Base-by-base conservation (phyloP, 208 protist genomes). In the Novymonas esmeraldas region DNA sequence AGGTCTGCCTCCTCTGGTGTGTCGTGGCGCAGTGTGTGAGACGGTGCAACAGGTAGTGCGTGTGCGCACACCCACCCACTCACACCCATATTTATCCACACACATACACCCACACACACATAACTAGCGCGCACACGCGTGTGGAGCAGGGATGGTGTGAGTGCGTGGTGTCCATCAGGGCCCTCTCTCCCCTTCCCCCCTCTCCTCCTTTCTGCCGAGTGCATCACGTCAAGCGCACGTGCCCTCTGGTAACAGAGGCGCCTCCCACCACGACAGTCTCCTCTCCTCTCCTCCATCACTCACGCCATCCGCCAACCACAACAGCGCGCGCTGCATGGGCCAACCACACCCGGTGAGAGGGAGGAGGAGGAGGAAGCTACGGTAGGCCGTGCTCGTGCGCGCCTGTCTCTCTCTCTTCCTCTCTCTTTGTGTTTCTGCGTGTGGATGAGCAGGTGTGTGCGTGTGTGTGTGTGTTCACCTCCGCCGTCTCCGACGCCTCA, bases 241-340 rank as follows among this genome's bases (percentile, higher is more conserved):
- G n/a, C n/a, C n/a, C n/a, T 59, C 34, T 59, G 34, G 52, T 59
- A 59, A 59, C 52, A 2, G 52, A 59, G 13, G n/a, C 10, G 34
- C 13, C 5, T 11, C 26, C n/a, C n/a, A 11, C 5, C n/a, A n/a
- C n/a, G n/a, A n/a, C n/a, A n/a, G n/a, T n/a, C n/a, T n/a, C n/a
- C n/a, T n/a, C n/a, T n/a, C n/a, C n/a, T n/a, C n/a, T n/a, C n/a
- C n/a, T n/a, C n/a, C n/a, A n/a, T n/a, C n/a, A n/a, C n/a, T n/a
- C n/a, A n/a, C n/a, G n/a, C n/a, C n/a, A n/a, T n/a, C n/a, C n/a
- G n/a, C n/a, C n/a, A n/a, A n/a, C n/a, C n/a, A n/a, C n/a, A n/a
- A n/a, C n/a, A n/a, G n/a, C n/a, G n/a, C n/a, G n/a, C n/a, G n/a
- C n/a, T n/a, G n/a, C n/a, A n/a, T n/a, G n/a, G n/a, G n/a, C n/a